Base-by-base conservation (phyloP, 352 stramenopile genomes). In the Elongisporangium undulatum region DNA sequence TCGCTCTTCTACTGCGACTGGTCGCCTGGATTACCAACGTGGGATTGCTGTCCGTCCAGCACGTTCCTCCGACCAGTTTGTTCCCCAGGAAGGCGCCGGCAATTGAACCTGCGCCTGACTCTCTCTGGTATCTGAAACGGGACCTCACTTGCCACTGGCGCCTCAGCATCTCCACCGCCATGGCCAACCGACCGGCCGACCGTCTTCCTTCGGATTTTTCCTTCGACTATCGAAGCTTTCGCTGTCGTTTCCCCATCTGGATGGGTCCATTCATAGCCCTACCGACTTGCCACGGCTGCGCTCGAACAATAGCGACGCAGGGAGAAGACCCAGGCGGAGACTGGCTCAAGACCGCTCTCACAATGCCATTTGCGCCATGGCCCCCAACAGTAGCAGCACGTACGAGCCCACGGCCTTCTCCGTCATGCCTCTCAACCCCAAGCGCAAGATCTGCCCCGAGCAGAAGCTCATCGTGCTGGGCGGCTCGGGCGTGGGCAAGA, bases 381-480 rank as follows among this genome's bases (percentile, higher is more conserved):
- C 34, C 10, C 34, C 34, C 34, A 45, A 45, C 34, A 39, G 10
- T 7, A 45, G 34, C 34, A 45, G 13, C 10, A 2, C 4, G 34
- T 45, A 17, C 34, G 34, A 45, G 34, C 12, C 13, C 53, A 21
- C 34, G 22, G n/a, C 39, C 38, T 82, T 87, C 69, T 87, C 77
- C 17, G 82, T 87, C 64, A 79, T 82, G 72, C 69, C 72, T 38
- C 21, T 61, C n/a, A 67, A 71, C 49, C 59, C 71, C 12, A 83
- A 86, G 63, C 76, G 77, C 61, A 82, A 79, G 34, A 75, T 77
- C 58, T 87, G 67, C 50, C 55, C 63, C 19, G 59, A 58, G 8
- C 69, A 74, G 53, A 84, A 87, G 84, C 74, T 87, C 20, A 69
- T 87, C 17, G 55, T 82, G 16, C 57, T 87, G 5, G 77, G 77